Evolutionary conservation across 176 grass and related monocot species (phyloP), one percentile per base, ranked within the genome.

Genomic region (Phoenix dactylifera): DNA sequence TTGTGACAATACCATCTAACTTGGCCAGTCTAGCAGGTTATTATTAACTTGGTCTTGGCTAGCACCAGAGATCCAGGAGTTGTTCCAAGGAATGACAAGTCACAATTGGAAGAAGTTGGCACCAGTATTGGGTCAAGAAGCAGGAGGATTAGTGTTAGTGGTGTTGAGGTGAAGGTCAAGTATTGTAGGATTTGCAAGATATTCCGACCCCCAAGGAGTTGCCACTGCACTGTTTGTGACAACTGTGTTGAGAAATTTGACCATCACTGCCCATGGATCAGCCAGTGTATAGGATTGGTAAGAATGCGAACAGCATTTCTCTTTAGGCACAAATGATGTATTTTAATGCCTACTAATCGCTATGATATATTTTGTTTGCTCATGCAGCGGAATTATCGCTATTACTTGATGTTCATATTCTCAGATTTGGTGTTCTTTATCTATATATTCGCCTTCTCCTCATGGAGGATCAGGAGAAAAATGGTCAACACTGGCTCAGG

Each of bases 201-300:
- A 28, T 59, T 70, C 32, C 53, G 84, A 3, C 73, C 77, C 2
- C 80, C 80, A 6, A 83, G 83, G 49, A 87, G 89, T 54, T 63
- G 60, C 51, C 84, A 94, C 65, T 87, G 89, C 25, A 35, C 35
- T 18, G 64, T 88, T 15, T 82, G 89, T 54, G 84, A 88, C 77
- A 94, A 85, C 54, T 88, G 77, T 25, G 64, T 88, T 6, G 63
- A 88, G 26, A 85, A 74, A 60, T 95, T 95, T 14, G 81, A 88
- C 51, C 89, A 88, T 53, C 89, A 95, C 51, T 82, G 81, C 68
- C 68, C 77, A 24, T 84, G 77, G 84, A 84, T 79, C 20, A 72
- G 68, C 65, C 77, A 87, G 49, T 88, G 84, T 22, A 71, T 94
- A 51, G 84, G 89, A 63, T 65, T 84, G 74, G 89, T 94, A 84